Base-by-base conservation (phyloP, 306 rosid species). In the Prunus padus region DNA sequence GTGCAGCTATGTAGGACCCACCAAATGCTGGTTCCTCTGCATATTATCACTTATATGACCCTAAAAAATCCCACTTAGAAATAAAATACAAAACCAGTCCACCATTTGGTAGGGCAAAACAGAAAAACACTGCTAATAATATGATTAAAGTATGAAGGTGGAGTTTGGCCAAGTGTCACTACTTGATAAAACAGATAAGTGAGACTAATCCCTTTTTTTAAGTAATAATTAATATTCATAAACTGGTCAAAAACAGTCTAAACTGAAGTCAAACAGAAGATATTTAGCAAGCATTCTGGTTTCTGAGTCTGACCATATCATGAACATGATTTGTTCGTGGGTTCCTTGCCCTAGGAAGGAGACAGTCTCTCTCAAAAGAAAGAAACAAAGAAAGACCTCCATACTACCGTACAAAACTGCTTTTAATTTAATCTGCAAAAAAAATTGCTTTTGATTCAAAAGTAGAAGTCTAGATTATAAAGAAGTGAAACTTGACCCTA, bases 241-340 rank as follows among this genome's bases (percentile, higher is more conserved):
- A 16, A 33, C 11, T 28, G 59, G 69, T 55, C 46, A 52, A 55
- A 62, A 49, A 63, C 52, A 70, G 65, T 76, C 65, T 8, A 54
- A 40, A 44, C 18, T 46, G 70, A 65, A 76, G 81, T 76, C 42
- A 65, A 65, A 76, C 28, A 45, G 15, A 80, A 50, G 28, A 18
- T 69, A 15, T 47, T 77, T 4, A 50, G 23, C 63, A 22, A 23
- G 31, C 73, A 52, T 8, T 13, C 51, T 71, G 52, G 9, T 71
- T 37, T 49, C 73, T 40, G 54, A 20, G 6, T 49, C 73, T 40
- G 54, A 20, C 25, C 13, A 6, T 11, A 3, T 40, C 59, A 11
- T 9, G 14, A 16, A 37, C 60, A 63, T 51, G 26, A 30, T 31
- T 20, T 4, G 22, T 70, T 70, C 13, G n/a, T 62, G 4, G 62